Conservation (phyloP, 75 land plant genomes). For the Pinus albicaulis region DNA sequence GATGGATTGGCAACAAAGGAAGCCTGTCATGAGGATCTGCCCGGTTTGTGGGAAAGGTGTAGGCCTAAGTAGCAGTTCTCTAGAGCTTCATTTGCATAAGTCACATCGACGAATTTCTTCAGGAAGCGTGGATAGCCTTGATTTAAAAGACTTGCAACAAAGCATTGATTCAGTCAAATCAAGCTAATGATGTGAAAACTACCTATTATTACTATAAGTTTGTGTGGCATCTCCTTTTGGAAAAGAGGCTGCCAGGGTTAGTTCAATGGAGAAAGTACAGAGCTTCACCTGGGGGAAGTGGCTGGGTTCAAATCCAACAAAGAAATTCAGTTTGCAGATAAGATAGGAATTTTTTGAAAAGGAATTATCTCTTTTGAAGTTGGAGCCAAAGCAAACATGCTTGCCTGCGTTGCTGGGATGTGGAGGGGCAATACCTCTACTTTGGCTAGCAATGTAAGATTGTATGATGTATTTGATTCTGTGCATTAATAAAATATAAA, state of each 20-base stretch:
- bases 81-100: conserved; percentile 79
- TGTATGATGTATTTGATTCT: no score
- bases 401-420: no score
- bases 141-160: conserved; percentile 63
- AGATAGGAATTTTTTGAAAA: no score
- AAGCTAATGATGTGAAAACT: conserved; percentile 6
- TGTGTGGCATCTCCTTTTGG: no score
- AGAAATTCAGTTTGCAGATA: no score
- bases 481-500: no score
- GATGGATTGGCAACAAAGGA: conserved; percentile 84
- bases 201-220: no score
- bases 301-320: no score
- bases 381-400: no score
- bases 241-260: background rate
- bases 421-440: no score
- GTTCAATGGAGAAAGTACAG: background rate
- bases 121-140: conserved; percentile 72
- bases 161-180: conserved; percentile 35
- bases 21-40: conserved; percentile 71
- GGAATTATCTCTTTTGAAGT: no score
- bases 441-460: no score
- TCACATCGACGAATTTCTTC: conserved; percentile 66
- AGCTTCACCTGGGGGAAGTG: background rate
- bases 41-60: conserved; percentile 87
- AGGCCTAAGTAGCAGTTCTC: conserved; percentile 81